Evolutionary conservation across 2,329 filamentous ascomycete genomes (phyloP).

Genomic region (Chaetothyriales sp.): DNA sequence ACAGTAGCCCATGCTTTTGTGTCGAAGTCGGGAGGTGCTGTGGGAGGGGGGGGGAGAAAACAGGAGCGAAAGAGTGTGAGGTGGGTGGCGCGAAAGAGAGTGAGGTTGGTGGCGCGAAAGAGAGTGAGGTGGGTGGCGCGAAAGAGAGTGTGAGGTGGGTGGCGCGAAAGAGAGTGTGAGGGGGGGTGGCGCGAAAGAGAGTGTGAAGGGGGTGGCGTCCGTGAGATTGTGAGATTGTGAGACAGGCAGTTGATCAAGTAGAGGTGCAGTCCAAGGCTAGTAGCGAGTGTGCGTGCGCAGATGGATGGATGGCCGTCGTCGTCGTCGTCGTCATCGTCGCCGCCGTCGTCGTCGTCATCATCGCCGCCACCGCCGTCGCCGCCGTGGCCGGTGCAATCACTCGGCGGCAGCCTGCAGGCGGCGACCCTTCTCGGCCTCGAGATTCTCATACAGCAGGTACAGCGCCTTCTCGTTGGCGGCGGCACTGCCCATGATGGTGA

Average conservation of each 20-base stretch:
- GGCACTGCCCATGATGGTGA: conserved; percentile 94
- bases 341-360: no score
- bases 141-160: no score
- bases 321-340: no score
- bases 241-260: conserved; percentile 4
- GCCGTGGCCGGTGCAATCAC: conserved; percentile 22
- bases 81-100: not conserved
- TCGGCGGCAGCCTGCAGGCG: conserved; percentile 64
- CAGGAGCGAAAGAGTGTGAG: conserved; percentile 9
- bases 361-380: no score
- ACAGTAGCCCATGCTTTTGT: conserved; percentile 16
- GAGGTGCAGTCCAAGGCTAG: not conserved
- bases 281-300: not conserved
- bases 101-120: no score
- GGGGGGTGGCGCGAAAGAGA: no score
- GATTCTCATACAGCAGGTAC: conserved; percentile 94
- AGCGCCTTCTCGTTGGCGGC: conserved; percentile 91
- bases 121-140: no score
- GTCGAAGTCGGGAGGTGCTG: conserved; percentile 7
- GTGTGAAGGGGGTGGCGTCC: conserved; percentile 3
- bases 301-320: not conserved
- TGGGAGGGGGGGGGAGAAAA: no score
- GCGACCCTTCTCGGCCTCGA: conserved; percentile 98
- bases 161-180: no score
- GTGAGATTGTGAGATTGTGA: not conserved